These are phyloP conservation scores for Pharus latifolius DNA, from an alignment of 176 grass and related monocot genomes.

Conservation along the genomic window DNA sequence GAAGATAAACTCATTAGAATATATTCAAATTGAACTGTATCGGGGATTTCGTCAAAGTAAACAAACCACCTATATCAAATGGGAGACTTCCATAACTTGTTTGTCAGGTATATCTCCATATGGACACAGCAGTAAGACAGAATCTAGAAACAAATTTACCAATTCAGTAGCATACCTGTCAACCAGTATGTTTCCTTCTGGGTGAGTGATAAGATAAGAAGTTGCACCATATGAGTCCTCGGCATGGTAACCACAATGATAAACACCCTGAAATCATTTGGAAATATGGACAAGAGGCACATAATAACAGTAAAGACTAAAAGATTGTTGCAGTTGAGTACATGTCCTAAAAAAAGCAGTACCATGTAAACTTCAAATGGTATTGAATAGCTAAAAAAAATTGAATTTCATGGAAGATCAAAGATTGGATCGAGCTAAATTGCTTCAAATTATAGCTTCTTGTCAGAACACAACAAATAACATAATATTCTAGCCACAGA, in stretches of 20 bases:
- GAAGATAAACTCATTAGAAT: neutral
- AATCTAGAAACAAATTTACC: neutral
- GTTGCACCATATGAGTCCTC: slow-evolving; percentile 60
- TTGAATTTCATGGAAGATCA: too few relatives aligned
- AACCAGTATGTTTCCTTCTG: slow-evolving; percentile 81
- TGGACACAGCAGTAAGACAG: neutral
- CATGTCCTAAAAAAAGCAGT: too few relatives aligned
- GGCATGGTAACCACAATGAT: slow-evolving; percentile 81
- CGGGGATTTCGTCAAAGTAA: neutral
- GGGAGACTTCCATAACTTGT: too few relatives aligned
- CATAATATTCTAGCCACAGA: neutral
- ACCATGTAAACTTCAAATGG: too few relatives aligned
- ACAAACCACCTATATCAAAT: neutral
- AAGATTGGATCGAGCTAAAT: neutral
- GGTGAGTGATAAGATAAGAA: slow-evolving; percentile 71
- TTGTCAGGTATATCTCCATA: neutral
- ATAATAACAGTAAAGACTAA: too few relatives aligned
- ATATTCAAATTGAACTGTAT: neutral
- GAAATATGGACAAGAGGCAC: too few relatives aligned
- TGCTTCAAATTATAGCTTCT: too few relatives aligned
- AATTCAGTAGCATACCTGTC: slow-evolving; percentile 41
- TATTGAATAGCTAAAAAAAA: too few relatives aligned
- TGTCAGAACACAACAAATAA: too few relatives aligned
- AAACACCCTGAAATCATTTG: slow-evolving; percentile 51
- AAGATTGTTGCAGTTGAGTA: too few relatives aligned